Evolutionary conservation across 495 filamentous ascomycete genomes (phyloP), one percentile per base, ranked within the genome.

Genomic region (Daldinia grandis): DNA sequence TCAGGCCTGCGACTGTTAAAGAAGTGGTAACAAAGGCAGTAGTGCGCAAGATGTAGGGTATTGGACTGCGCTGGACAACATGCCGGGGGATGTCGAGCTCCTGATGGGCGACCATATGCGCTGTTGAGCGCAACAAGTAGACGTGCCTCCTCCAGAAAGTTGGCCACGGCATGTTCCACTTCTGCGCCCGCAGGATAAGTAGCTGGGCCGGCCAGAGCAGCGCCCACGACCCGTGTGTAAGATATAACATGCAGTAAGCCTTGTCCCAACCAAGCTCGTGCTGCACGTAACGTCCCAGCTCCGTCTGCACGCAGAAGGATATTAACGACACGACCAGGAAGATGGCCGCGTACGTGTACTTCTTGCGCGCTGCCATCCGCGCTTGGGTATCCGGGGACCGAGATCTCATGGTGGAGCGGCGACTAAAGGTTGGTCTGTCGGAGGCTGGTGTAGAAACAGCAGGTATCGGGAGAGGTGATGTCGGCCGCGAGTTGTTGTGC

Each of bases 161-260:
- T n/a, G 82, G 78, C 93, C 94, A 98, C 1, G 93, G 89, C 57
- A 91, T 80, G 62, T 86, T 85, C 63, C 87, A 86, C 76, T 90
- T 91, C 66, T 91, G 89, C 21, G 93, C 42, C 47, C 93, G 88
- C 28, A 98, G 84, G 57, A 97, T 87, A 19, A 92, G 80, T 53
- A 98, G 87, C 78, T 97, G 93, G 12, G 86, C 74, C 0, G 94
- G 94, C 91, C 92, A 99, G 12, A 99, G 87, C 15, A 99, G 71
- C 6, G 85, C 79, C 95, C 95, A 99, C 3, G 93, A 97, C 28
- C 94, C 90, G 82, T 99, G 95, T 1, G 95, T 99, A 51, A 99
- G 81, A 78, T 96, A 99, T 86, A 99, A 85, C 95, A 99, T 99
- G 83, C 91, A 94, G 83, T 98, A 99, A 25, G 95, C 90, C 81